These are phyloP conservation scores for Alisma plantagoaquatica DNA, from an alignment of 106 monocot species.

Conservation along the genomic window DNA sequence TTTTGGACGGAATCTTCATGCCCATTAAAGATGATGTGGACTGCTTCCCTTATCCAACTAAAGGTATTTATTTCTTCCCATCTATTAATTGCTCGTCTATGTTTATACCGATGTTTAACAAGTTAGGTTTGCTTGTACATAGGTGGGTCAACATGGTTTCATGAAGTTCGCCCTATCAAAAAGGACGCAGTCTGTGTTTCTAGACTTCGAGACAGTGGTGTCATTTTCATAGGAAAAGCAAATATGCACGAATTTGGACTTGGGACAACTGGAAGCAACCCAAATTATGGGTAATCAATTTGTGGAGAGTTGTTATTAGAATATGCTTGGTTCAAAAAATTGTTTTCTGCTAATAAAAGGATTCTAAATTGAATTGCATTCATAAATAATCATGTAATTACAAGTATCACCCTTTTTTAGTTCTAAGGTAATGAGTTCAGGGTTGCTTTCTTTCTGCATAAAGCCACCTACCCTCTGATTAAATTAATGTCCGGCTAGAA, in stretches of 20 bases:
- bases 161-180: conserved; percentile 43
- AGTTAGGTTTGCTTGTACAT: conserved; percentile 10
- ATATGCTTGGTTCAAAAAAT: no score
- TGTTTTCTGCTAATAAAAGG: no score
- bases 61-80: conserved; percentile 15
- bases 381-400: no score
- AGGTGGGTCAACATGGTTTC: conserved; percentile 82
- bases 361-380: no score
- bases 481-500: no score
- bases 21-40: conserved; percentile 97
- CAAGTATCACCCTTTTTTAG: no score
- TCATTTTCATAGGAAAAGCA: conserved; percentile 88
- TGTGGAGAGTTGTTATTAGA: neutral
- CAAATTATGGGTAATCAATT: conserved; percentile 69
- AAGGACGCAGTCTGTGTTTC: conserved; percentile 87
- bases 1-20: conserved; percentile 93
- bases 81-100: neutral
- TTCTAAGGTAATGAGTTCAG: no score
- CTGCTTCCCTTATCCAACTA: conserved; percentile 82
- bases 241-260: conserved; percentile 98
- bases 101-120: neutral
- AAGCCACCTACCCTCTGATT: no score
- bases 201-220: conserved; percentile 83
- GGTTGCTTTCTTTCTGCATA: no score
- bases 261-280: conserved; percentile 92